These are phyloP conservation scores for Raddia distichophylla DNA, from an alignment of 176 grass and related monocot genomes.

Conservation along the genomic window DNA sequence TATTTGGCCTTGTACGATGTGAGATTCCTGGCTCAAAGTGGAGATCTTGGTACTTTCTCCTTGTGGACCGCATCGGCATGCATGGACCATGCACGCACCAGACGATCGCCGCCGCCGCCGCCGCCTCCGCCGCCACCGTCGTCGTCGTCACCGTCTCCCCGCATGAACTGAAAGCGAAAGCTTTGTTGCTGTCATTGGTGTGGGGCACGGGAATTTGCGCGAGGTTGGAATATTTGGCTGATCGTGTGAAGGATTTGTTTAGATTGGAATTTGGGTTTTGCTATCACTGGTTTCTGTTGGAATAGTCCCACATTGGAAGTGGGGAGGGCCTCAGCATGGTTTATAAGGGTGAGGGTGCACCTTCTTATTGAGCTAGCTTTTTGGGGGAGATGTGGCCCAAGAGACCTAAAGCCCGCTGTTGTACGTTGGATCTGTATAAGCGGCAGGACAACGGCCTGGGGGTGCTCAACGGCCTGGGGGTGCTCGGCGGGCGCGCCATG, in stretches of 20 bases:
- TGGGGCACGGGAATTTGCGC: slow-evolving; percentile 24
- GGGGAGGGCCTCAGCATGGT: too few relatives aligned
- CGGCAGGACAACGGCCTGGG: too few relatives aligned
- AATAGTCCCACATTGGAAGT: too few relatives aligned
- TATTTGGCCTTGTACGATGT: slow-evolving; percentile 39
- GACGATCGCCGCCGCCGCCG: background rate
- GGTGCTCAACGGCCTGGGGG: too few relatives aligned
- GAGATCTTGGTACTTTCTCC: slow-evolving; percentile 21
- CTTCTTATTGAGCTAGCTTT: too few relatives aligned
- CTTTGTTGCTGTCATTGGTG: slow-evolving; percentile 6
- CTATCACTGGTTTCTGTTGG: background rate
- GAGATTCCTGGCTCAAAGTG: background rate
- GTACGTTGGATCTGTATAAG: too few relatives aligned
- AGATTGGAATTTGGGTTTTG: slow-evolving; percentile 7
- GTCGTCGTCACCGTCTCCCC: slow-evolving; percentile 23
- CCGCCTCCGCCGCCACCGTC: background rate
- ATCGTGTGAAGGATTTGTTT: slow-evolving; percentile 37
- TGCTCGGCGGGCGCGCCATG: too few relatives aligned
- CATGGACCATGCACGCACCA: slow-evolving; percentile 35
- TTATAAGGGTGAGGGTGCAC: too few relatives aligned
- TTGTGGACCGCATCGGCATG: slow-evolving; percentile 38
- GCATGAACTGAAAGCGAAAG: slow-evolving; percentile 33
- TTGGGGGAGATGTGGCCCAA: too few relatives aligned
- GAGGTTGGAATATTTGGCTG: slow-evolving; percentile 41
- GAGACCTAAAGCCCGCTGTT: too few relatives aligned